Conservation (phyloP, 192 early-diverging fungal species). For the Funneliformis mosseae region DNA sequence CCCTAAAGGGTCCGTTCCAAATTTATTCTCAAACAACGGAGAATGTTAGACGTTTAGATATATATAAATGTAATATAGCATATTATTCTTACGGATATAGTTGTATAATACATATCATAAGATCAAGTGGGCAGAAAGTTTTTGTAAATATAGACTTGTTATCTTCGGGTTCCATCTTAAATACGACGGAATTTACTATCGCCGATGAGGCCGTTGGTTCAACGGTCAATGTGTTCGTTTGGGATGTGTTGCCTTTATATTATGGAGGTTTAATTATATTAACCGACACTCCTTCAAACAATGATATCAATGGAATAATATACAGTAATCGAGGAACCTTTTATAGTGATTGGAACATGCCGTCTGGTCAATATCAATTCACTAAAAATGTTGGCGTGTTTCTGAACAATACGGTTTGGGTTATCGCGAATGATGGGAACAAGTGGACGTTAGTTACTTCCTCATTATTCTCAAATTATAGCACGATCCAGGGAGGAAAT, state of each 20-base stretch:
- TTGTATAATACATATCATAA: background rate
- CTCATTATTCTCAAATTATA: background rate
- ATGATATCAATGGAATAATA: background rate
- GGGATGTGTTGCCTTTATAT: background rate
- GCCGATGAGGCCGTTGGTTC: background rate
- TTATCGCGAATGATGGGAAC: background rate
- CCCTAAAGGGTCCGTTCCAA: background rate
- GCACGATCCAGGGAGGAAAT: background rate
- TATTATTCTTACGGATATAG: background rate
- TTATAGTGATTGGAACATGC: background rate
- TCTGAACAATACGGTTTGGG: constrained; percentile 9
- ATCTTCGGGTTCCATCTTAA: background rate
- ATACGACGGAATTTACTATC: background rate
- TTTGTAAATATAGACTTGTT: background rate
- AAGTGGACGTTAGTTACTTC: background rate
- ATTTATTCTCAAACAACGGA: background rate
- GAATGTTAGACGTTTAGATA: background rate
- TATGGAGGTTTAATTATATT: background rate
- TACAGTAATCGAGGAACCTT: background rate
- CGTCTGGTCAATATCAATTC: background rate
- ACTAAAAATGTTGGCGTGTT: background rate
- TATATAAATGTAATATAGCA: background rate
- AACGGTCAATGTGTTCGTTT: background rate
- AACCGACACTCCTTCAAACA: background rate
- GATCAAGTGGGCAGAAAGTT: background rate